Percentiles rank a stretch among this genome's conserved stretches.
Evolutionary conservation across 257 asterid species (phyloP).

Genomic region (Solanum pinnatisectum): DNA sequence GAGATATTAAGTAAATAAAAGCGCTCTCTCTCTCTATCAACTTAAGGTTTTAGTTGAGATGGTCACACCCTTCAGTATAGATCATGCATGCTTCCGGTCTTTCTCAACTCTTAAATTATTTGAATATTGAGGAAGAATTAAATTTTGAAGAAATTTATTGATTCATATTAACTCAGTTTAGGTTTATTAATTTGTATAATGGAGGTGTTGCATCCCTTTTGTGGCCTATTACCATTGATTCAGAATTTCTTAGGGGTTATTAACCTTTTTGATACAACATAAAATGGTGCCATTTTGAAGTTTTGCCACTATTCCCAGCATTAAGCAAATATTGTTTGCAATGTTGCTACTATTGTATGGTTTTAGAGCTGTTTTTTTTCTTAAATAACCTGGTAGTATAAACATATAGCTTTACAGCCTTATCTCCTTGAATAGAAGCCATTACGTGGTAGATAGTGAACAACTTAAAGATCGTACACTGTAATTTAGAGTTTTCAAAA

Average conservation of each 20-base stretch:
- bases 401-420: no score
- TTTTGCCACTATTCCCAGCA: no score
- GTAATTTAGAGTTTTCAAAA: no score
- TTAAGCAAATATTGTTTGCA: no score
- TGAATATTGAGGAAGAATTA: not conserved
- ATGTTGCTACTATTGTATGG: no score
- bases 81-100: not conserved
- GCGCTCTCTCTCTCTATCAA: not conserved
- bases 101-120: not conserved
- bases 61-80: not conserved
- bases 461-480: no score
- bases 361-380: no score
- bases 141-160: not conserved
- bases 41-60: not conserved
- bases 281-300: not conserved
- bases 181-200: not conserved
- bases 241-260: not conserved
- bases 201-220: not conserved
- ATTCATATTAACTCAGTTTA: not conserved
- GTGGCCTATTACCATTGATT: not conserved
- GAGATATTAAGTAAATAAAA: not conserved
- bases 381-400: no score
- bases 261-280: not conserved
- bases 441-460: no score
- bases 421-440: no score